Base-by-base conservation (phyloP, 2,329 filamentous ascomycete genomes). In the Paecilomyces sp. region DNA sequence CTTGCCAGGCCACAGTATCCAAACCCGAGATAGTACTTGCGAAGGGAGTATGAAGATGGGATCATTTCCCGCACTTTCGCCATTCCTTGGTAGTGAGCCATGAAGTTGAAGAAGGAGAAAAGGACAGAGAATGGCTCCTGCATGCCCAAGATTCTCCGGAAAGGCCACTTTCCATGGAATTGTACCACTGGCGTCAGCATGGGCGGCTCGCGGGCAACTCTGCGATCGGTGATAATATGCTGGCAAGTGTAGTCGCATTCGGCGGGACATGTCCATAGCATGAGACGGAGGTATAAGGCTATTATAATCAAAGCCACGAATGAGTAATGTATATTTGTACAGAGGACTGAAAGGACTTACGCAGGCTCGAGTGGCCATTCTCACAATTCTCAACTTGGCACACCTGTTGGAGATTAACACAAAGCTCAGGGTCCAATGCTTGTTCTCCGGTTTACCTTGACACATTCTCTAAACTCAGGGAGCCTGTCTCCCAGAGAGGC, bases 211-310 rank as follows among this genome's bases (percentile, higher is more conserved):
- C 83, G 80, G 28, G 84, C 79, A 65, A 92, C 77, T 64, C 93
- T 91, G 60, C 79, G 78, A 67, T 85, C 77, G 59, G 94, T 97
- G 61, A 95, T 83, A 73, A 96, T 88, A 81, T 96, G 93, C 75
- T 99, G 94, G 81, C 94, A 99, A 62, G 90, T 88, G 80, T 99
- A 96, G 81, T 99, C 92, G 85, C 94, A 99, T 83, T 99, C 93
- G 71, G 89, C 83, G 62, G 89, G 85, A 79, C 94, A 99, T 73
- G 86, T 87, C 94, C 94, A 99, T 74, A 97, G 79, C 70, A 97
- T 87, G 66, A 97, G 82, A 63, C 90, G 90, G 73, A 88, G 92
- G 76, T 90, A 85, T 67, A 96, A 74, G 63, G 94, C 92, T 96
- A 71, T 58, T 11, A 36, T 33, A 54, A 58, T 18, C 57, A 64